Evolutionary conservation across 352 stramenopile species (phyloP).

Genomic region (Globisporangium recalcitrans): DNA sequence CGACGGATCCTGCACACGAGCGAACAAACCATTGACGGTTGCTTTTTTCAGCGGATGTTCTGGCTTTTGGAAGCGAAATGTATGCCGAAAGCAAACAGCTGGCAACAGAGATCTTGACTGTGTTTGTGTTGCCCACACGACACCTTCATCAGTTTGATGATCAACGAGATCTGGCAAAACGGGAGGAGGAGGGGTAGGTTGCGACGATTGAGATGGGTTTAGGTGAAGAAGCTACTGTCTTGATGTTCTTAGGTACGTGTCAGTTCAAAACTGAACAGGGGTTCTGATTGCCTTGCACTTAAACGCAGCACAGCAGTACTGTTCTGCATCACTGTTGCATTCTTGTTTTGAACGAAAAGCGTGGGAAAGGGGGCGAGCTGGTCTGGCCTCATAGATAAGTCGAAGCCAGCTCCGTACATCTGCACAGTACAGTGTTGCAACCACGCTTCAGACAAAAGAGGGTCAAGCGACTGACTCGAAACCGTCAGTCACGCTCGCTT

Average conservation of each 20-base stretch:
- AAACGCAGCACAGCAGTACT: background rate
- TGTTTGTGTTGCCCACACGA: background rate
- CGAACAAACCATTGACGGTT: too few species aligned
- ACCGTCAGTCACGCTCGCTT: background rate
- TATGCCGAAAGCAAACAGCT: background rate
- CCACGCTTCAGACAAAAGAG: too few species aligned
- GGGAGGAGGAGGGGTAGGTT: background rate
- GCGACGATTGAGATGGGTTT: background rate
- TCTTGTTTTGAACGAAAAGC: background rate
- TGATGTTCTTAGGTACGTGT: too few species aligned
- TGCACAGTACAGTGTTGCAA: background rate
- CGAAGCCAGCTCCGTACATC: background rate
- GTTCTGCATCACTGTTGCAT: background rate
- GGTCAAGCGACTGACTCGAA: conserved; percentile 3
- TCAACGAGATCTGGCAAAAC: background rate
- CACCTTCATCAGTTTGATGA: background rate
- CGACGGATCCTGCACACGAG: too few species aligned
- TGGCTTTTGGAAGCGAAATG: background rate
- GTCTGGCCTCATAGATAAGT: background rate
- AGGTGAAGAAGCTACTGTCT: too few species aligned
- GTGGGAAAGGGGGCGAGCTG: background rate
- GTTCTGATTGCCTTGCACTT: background rate
- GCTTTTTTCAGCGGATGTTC: background rate
- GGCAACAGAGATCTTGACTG: background rate
- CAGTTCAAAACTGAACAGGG: background rate